Evolutionary conservation across 257 asterid species (phyloP).

Genomic region (Lycium barbarum): DNA sequence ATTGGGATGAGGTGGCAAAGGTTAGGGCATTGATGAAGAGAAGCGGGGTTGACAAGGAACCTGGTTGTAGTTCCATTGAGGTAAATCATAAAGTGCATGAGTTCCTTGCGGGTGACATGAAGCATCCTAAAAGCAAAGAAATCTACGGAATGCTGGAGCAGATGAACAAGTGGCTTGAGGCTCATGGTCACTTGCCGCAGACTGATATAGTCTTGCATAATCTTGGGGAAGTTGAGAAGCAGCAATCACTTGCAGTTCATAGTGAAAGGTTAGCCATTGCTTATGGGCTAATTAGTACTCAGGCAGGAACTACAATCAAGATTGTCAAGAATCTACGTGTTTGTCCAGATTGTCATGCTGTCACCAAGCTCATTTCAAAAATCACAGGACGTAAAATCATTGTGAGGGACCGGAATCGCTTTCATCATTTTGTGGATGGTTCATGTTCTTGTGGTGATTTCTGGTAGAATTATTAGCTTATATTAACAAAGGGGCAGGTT

Average conservation of each 20-base stretch:
- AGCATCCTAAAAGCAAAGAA: constrained; percentile 40
- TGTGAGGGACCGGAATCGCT: constrained; percentile 44
- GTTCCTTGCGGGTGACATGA: constrained; percentile 41
- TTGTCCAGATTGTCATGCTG: constrained; percentile 43
- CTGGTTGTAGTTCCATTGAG: constrained; percentile 47
- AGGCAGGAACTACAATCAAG: constrained; percentile 39
- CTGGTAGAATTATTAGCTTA: constrained; percentile 30
- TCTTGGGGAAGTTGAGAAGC: constrained; percentile 33
- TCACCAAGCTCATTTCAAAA: constrained; percentile 42
- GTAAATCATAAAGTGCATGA: constrained; percentile 39
- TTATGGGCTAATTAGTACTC: constrained; percentile 41
- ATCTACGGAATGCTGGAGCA: constrained; percentile 42
- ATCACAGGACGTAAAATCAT: constrained; percentile 41
- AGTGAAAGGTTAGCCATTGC: constrained; percentile 46
- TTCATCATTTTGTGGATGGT: constrained; percentile 43
- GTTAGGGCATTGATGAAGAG: constrained; percentile 43
- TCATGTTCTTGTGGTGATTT: constrained; percentile 44
- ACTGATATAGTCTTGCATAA: constrained; percentile 39
- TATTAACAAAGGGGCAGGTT: background rate
- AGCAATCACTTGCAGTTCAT: constrained; percentile 39
- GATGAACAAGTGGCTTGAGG: constrained; percentile 35
- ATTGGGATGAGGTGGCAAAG: constrained; percentile 43
- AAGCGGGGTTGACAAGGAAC: constrained; percentile 41
- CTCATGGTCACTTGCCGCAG: constrained; percentile 33
- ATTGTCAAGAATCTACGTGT: constrained; percentile 47